These are phyloP conservation scores for Phytophthora melonis DNA, from an alignment of 352 stramenopile species.

Conservation along the genomic window DNA sequence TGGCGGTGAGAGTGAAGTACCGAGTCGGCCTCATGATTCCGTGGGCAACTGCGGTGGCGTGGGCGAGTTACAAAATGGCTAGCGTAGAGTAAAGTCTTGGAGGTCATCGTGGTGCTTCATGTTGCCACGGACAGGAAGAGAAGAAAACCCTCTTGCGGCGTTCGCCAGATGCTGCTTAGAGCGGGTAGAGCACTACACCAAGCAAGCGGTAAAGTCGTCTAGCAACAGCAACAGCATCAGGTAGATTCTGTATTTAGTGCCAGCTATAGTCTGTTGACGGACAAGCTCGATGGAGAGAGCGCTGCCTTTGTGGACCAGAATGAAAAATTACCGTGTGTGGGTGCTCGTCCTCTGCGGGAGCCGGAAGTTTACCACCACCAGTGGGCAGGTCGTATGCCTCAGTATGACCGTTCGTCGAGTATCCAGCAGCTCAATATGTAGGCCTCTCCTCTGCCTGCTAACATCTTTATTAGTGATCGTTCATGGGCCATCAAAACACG, in stretches of 20 bases:
- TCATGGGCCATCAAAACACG: background rate
- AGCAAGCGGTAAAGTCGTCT: constrained; percentile 13
- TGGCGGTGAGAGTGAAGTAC: constrained; percentile 16
- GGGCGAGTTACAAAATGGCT: constrained; percentile 30
- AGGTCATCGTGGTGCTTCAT: background rate
- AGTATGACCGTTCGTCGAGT: constrained; percentile 7
- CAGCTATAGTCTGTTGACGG: constrained; percentile 6
- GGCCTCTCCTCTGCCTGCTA: constrained; percentile 21
- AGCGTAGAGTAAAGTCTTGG: constrained; percentile 2
- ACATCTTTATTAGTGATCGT: constrained; percentile 22
- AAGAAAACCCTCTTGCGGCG: constrained; percentile 16
- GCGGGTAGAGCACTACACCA: background rate
- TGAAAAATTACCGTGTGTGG: constrained; percentile 13
- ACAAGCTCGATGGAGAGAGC: constrained; percentile 4
- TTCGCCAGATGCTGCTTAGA: constrained; percentile 36
- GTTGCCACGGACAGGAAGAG: constrained; percentile 17
- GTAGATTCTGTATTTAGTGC: background rate
- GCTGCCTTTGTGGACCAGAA: constrained; percentile 34
- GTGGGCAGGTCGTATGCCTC: constrained; percentile 19
- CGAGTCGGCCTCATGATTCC: constrained; percentile 27
- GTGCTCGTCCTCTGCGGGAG: constrained; percentile 20
- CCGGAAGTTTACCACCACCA: constrained; percentile 30
- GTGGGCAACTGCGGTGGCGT: constrained; percentile 21
- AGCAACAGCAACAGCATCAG: constrained; percentile 2
- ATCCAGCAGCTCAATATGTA: constrained; percentile 10